phyloP scores from a whole-genome alignment of 2,329 filamentous ascomycete species.

The Aspergillus costaricaensis region DNA sequence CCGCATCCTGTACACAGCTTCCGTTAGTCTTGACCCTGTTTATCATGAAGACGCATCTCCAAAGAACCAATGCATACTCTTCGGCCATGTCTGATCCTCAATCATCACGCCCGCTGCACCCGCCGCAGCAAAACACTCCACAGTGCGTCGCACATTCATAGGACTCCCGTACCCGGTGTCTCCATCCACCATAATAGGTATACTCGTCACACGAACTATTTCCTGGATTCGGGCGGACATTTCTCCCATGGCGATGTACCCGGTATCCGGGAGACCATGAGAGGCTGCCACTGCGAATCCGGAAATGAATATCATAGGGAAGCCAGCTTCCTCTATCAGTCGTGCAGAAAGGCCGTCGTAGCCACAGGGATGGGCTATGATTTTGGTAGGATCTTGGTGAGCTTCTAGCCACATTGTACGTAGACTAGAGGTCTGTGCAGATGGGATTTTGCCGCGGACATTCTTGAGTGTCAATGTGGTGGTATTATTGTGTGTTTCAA shows the following conservation, averaged over 20 bases:
- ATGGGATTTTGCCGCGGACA: constrained; percentile 42
- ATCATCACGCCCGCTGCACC: constrained; percentile 46
- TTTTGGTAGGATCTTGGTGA: constrained; percentile 45
- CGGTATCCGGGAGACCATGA: constrained; percentile 50
- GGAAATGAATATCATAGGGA: constrained; percentile 49
- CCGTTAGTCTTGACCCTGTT: neutral
- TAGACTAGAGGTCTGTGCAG: constrained; percentile 40
- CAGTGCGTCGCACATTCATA: constrained; percentile 51
- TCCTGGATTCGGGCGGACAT: constrained; percentile 52
- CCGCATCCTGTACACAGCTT: constrained; percentile 39
- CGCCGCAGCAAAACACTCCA: constrained; percentile 47
- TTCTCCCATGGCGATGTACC: constrained; percentile 53
- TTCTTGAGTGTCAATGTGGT: constrained; percentile 24
- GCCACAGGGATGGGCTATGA: constrained; percentile 47
- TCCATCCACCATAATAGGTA: constrained; percentile 51
- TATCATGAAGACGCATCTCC: neutral
- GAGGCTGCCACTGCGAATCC: constrained; percentile 47
- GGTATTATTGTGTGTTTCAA: neutral
- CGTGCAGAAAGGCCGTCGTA: constrained; percentile 50
- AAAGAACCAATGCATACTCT: constrained; percentile 35
- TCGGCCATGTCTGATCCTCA: constrained; percentile 54
- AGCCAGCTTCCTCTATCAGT: constrained; percentile 50
- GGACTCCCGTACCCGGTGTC: constrained; percentile 53
- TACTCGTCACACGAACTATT: constrained; percentile 36
- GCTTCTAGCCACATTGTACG: constrained; percentile 37